A percentile compares a stretch with the other conserved stretches of the same genome.
Conservation (phyloP, 192 early-diverging fungal genomes). For the Dissophora ornata region DNA sequence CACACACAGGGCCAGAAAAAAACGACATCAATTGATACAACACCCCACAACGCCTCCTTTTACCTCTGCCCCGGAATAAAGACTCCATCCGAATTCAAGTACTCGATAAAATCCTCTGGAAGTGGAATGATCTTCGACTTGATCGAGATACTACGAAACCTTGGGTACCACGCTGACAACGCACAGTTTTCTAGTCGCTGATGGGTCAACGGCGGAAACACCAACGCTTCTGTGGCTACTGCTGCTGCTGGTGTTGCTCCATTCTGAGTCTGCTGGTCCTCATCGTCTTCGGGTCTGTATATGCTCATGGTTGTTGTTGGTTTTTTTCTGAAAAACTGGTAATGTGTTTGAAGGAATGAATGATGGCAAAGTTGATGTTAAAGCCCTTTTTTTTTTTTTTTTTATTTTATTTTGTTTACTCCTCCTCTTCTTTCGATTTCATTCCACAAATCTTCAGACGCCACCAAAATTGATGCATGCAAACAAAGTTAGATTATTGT, state of each 20-base stretch:
- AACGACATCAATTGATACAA: not conserved
- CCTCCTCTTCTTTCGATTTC: not conserved
- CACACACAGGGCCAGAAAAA: too few relatives aligned
- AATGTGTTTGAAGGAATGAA: not conserved
- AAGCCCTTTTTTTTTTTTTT: not conserved
- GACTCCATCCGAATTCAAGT: constrained; percentile 87
- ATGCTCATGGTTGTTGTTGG: constrained; percentile 34
- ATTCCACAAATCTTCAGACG: not conserved
- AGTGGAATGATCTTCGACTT: constrained; percentile 81
- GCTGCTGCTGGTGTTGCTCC: not conserved
- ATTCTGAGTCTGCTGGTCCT: constrained; percentile 11
- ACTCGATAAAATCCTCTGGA: constrained; percentile 81
- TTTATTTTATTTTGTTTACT: not conserved
- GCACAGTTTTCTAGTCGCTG: constrained; percentile 77
- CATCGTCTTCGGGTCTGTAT: constrained; percentile 33
- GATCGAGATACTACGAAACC: constrained; percentile 73
- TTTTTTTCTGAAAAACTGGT: too few relatives aligned
- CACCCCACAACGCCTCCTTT: too few relatives aligned
- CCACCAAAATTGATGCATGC: not conserved
- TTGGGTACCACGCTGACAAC: constrained; percentile 84
- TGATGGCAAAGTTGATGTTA: too few relatives aligned
- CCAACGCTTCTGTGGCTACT: constrained; percentile 13
- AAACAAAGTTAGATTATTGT: too few relatives aligned
- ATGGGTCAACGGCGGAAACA: constrained; percentile 69
- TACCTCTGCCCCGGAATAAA: constrained; percentile 80